Percentiles rank a stretch among this genome's conserved stretches.
Evolutionary conservation across 164 flowering plant species (phyloP).

Genomic region (Taxillus chinensis): DNA sequence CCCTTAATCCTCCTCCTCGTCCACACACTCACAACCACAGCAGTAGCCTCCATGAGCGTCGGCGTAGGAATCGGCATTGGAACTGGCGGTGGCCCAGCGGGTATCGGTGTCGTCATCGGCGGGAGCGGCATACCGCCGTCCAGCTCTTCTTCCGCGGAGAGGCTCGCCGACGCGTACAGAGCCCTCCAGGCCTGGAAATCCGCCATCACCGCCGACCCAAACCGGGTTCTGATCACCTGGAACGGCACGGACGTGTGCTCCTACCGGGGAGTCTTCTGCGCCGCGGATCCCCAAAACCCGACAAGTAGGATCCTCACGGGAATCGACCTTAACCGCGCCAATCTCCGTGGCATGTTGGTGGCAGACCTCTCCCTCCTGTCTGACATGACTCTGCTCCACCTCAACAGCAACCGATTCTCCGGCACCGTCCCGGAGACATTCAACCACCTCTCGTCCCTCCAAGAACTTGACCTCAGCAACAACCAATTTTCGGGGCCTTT

Average conservation of each 20-base stretch:
- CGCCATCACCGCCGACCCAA: conserved; percentile 78
- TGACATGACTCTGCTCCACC: conserved; percentile 58
- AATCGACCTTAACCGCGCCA: conserved; percentile 80
- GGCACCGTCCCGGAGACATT: conserved; percentile 61
- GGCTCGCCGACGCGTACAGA: conserved; percentile 33
- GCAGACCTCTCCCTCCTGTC: conserved; percentile 56
- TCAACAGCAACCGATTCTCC: conserved; percentile 76
- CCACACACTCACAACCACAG: conserved; percentile 3
- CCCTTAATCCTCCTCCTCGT: conserved; percentile 16
- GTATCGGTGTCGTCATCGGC: conserved; percentile 50
- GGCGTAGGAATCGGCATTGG: conserved; percentile 26
- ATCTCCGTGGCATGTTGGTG: conserved; percentile 64
- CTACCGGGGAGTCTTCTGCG: conserved; percentile 78
- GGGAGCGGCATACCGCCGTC: conserved; percentile 12
- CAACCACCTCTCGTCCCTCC: conserved; percentile 31
- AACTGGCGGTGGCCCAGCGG: conserved; percentile 39
- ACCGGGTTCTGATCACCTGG: conserved; percentile 46
- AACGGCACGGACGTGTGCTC: conserved; percentile 75
- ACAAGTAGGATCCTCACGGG: conserved; percentile 26
- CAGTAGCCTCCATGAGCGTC: conserved; percentile 15
- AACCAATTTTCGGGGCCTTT: conserved; percentile 73
- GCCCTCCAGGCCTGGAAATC: conserved; percentile 93
- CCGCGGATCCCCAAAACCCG: conserved; percentile 20
- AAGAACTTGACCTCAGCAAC: conserved; percentile 85
- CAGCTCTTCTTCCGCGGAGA: conserved; percentile 20